Base-by-base conservation (phyloP, 2,329 filamentous ascomycete genomes). In the Fusarium udum region DNA sequence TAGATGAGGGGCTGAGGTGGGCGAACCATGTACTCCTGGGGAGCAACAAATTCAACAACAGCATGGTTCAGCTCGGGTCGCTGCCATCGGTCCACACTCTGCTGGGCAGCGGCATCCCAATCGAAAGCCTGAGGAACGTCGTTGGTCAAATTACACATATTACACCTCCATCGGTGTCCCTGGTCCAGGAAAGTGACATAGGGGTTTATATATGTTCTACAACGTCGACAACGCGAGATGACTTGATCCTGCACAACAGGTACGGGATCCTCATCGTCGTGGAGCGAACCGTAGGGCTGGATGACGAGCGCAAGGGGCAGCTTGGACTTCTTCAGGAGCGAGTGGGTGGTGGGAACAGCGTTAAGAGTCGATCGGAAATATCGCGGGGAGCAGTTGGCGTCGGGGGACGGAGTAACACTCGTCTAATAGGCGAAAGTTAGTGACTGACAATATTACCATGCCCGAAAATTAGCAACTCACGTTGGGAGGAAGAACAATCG, bases 121-220 rank as follows among this genome's bases (percentile, higher is more conserved):
- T 99, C 96, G 76, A 99, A 99, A 42, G 95, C 95, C 83, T 99
- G 96, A n/a, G 96, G 96, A 43, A 98, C 95, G 78, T 99, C 96
- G 81, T 99, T 99, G 77, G 95, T 98, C 74, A 99, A 87, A 83
- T 97, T 98, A 84, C 96, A 99, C 95, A 99, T 98, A 85, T 99
- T 99, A 86, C 96, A 99, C 79, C 95, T 92, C 96, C 96, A 99
- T 80, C 96, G 90, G 84, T 99, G 96, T 52, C 96, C 96, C 80
- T 98, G 94, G 78, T 99, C 96, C 69, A 99, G 86, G 85, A 99
- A 99, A 52, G 94, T 94, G 67, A 97, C 96, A 77, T 95, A 99
- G 18, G 96, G 95, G 82, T 98, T 98, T 87, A 98, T 98, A 82
- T 98, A 98, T 63, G 95, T 96, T 77, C 96, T 89, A 84, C 96